Percentiles rank a stretch among this genome's conserved stretches.
Evolutionary conservation across 441 rosid genomes (phyloP).

Genomic region (Caryocar brasiliense): DNA sequence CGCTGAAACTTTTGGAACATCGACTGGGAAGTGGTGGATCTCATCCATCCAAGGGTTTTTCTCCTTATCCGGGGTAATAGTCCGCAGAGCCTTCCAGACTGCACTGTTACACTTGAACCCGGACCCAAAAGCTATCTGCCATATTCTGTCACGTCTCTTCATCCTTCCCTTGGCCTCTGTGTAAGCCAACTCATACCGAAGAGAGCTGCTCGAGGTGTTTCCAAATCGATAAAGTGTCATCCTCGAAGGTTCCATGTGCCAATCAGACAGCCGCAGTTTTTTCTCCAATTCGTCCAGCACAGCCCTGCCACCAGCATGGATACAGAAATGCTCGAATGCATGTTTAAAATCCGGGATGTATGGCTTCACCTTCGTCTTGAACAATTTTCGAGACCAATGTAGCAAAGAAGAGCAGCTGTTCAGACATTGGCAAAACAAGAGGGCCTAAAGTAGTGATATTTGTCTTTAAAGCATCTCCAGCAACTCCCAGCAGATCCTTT

Average conservation of each 20-base stretch:
- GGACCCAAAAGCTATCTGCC: constrained; percentile 32
- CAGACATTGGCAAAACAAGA: constrained; percentile 29
- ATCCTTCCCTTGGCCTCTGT: constrained; percentile 24
- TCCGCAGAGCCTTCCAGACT: constrained; percentile 27
- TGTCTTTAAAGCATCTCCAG: constrained; percentile 26
- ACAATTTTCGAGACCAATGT: constrained; percentile 22
- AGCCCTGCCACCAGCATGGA: constrained; percentile 30
- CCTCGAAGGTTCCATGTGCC: constrained; percentile 36
- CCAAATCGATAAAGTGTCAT: constrained; percentile 26
- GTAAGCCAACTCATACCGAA: constrained; percentile 29
- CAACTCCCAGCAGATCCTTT: constrained; percentile 27
- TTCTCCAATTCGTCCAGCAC: constrained; percentile 26
- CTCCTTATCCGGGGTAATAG: constrained; percentile 26
- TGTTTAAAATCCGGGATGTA: constrained; percentile 27
- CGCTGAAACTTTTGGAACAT: constrained; percentile 23
- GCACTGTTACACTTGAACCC: constrained; percentile 34
- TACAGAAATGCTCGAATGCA: constrained; percentile 32
- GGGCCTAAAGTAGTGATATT: constrained; percentile 31
- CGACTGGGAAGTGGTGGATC: constrained; percentile 33
- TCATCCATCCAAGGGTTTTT: constrained; percentile 39
- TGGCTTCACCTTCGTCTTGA: constrained; percentile 28
- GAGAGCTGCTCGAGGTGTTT: constrained; percentile 31
- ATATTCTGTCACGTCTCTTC: constrained; percentile 23
- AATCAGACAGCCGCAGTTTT: constrained; percentile 22
- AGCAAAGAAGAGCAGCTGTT: constrained; percentile 26